These are phyloP conservation scores for Xylaria scruposa DNA, from an alignment of 495 filamentous ascomycete genomes.

Conservation along the genomic window DNA sequence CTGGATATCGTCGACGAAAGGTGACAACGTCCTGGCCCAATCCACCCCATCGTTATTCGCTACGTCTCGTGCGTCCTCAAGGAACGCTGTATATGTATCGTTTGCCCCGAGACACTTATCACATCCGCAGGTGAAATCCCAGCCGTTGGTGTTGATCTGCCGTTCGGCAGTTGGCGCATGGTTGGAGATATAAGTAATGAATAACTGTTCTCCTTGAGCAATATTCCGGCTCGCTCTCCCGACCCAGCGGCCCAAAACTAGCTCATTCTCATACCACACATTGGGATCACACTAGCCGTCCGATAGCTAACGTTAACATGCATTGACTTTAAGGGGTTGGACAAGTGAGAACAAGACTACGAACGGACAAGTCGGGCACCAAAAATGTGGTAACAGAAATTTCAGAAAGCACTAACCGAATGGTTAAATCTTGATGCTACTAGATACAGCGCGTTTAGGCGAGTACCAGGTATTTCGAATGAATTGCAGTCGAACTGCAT, in stretches of 20 bases:
- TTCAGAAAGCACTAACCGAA: constrained; percentile 8
- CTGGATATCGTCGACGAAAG: background rate
- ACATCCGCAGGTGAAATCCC: background rate
- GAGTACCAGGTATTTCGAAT: background rate
- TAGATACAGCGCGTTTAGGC: background rate
- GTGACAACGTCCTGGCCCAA: background rate
- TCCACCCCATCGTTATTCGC: background rate
- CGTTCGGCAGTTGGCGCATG: background rate
- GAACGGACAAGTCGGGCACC: background rate
- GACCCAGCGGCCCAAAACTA: background rate
- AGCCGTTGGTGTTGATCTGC: background rate
- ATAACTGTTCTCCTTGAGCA: constrained; percentile 3
- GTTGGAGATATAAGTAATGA: background rate
- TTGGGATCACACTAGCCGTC: constrained; percentile 13
- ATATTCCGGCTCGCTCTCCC: constrained; percentile 11
- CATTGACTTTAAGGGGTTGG: background rate
- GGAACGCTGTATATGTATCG: background rate
- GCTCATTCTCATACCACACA: constrained; percentile 6
- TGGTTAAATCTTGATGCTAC: constrained; percentile 13
- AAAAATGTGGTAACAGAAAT: too few species aligned
- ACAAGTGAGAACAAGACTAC: background rate
- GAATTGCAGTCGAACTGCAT: background rate
- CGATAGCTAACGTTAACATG: background rate
- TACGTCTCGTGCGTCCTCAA: constrained; percentile 6
- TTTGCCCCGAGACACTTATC: background rate